Conservation (phyloP, 2,329 filamentous ascomycete species). For the Cladosporium sphaerospermum region DNA sequence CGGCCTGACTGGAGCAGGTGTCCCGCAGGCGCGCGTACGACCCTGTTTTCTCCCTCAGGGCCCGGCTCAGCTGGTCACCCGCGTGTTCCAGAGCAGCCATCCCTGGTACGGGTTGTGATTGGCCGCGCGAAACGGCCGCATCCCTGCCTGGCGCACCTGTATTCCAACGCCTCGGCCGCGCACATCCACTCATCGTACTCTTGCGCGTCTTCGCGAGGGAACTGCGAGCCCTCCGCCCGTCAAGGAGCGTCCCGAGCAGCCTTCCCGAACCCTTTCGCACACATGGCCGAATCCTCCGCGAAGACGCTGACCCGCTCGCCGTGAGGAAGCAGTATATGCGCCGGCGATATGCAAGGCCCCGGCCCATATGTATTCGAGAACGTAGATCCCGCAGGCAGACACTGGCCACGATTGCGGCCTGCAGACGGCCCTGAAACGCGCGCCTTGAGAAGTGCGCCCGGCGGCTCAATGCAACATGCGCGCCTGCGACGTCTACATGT, state of each 20-base stretch:
- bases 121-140: not conserved
- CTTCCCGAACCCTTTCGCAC: not conserved
- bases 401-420: slow-evolving; percentile 10
- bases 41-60: slow-evolving; percentile 3
- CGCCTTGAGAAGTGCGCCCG: not conserved
- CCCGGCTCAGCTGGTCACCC: slow-evolving; percentile 2
- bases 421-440: slow-evolving; percentile 9
- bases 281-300: slow-evolving; percentile 11
- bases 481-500: not conserved
- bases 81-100: not conserved
- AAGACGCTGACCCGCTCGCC: slow-evolving; percentile 14
- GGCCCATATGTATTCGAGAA: slow-evolving; percentile 3
- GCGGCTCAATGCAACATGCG: slow-evolving; percentile 5
- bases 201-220: slow-evolving; percentile 9
- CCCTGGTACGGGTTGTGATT: slow-evolving; percentile 10
- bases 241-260: slow-evolving; percentile 12
- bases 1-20: not conserved
- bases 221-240: slow-evolving; percentile 13
- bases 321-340: slow-evolving; percentile 18
- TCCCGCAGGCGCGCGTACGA: slow-evolving; percentile 9
- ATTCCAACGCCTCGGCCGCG: slow-evolving; percentile 7
- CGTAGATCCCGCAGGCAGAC: slow-evolving; percentile 8
- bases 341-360: slow-evolving; percentile 18
- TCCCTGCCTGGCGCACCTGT: slow-evolving; percentile 10
- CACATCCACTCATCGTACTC: slow-evolving; percentile 14